A percentile compares a stretch with the other conserved stretches of the same genome.
These are phyloP conservation scores for Xylaria sp. DNA, from an alignment of 2,329 filamentous ascomycete genomes.

Conservation along the genomic window DNA sequence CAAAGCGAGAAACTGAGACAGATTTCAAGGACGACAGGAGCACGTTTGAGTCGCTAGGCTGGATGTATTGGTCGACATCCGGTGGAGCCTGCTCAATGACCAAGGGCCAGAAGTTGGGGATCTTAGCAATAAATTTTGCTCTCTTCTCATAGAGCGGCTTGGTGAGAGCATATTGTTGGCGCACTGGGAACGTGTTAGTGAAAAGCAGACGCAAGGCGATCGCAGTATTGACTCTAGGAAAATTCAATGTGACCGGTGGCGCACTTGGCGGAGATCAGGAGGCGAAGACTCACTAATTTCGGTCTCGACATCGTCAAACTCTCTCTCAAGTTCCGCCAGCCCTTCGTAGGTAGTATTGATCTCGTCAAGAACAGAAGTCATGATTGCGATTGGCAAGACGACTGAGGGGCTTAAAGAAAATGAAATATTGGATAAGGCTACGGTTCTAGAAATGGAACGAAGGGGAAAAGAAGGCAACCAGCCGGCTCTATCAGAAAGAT, in stretches of 20 bases:
- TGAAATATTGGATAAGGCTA: not conserved
- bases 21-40: constrained; percentile 71
- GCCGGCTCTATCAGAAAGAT: not conserved
- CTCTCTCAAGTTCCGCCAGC: constrained; percentile 77
- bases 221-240: not conserved
- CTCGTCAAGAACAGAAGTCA: constrained; percentile 30
- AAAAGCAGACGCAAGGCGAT: not conserved
- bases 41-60: constrained; percentile 76
- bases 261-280: not conserved
- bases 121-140: constrained; percentile 69
- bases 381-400: constrained; percentile 14
- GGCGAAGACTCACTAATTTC: constrained; percentile 71
- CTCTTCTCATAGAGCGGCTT: constrained; percentile 79
- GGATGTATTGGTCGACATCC: constrained; percentile 87
- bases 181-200: constrained; percentile 57
- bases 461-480: not conserved
- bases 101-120: constrained; percentile 92
- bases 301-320: constrained; percentile 82
- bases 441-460: not conserved
- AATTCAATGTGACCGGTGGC: not conserved
- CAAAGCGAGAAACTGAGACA: constrained; percentile 79
- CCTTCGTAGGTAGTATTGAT: constrained; percentile 69
- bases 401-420: not conserved
- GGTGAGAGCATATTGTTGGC: constrained; percentile 72
- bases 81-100: constrained; percentile 86